Base-by-base conservation (phyloP, 2,329 filamentous ascomycete genomes). In the Metarhizium brunneum region DNA sequence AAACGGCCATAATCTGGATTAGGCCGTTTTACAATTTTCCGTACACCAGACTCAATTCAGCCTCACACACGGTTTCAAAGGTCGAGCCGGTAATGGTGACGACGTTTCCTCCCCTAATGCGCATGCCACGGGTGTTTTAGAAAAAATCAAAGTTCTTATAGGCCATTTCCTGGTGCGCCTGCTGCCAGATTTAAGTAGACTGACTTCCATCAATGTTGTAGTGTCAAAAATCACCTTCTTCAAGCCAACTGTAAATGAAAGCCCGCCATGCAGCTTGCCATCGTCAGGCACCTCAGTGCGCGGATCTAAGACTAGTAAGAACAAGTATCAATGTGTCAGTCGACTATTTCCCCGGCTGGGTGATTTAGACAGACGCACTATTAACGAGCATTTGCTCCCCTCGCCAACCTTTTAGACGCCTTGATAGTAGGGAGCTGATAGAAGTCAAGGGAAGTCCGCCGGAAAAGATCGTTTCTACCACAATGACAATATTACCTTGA, bases 141-240 rank as follows among this genome's bases (percentile, higher is more conserved):
- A 63, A 73, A 55, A 76, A 75, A 60, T 73, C 69, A 30, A 76
- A 72, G 58, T 66, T 68, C 64, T 76, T 76, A 60, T 71, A 75
- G 1, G 72, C 61, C 1, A 71, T 72, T 54, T 76, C 73, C 56
- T 76, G 73, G 54, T 76, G 73, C 32, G 4, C 71, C 70, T 73
- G 61, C 52, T 73, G 67, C 67, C 67, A 71, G 58, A 76, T 72
- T 43, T 73, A 2, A 16, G 29, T 16, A 16, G 4, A 52, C 56
- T 56, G 54, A 57, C 62, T 68, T 53, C 67, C 68, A 1, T 66
- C 51, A 29, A 75, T 69, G 30, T 58, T 0, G 71, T 73, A 0
- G 72, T 75, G 57, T 76, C 73, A 7, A 76, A 65, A 29, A 74
- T 62, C 5, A 76, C 13, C 56, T 76, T 76, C 65, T 76, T 76